Percentiles rank a stretch among this genome's conserved stretches.
Evolutionary conservation across 1,284 basidiomycete genomes (phyloP).

Genomic region (Microbotryomycetes sp.): DNA sequence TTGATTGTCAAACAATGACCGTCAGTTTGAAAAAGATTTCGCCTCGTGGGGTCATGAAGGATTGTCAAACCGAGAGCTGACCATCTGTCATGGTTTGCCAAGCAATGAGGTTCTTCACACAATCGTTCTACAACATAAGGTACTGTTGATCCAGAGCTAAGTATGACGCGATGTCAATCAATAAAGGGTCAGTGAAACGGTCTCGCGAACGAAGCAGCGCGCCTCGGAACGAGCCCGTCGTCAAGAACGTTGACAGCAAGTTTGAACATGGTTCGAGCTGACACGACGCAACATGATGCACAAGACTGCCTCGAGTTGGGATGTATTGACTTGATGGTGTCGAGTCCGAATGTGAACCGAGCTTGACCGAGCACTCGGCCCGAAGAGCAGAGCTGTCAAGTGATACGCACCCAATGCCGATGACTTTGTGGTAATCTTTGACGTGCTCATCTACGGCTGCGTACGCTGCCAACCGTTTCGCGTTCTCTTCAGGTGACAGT

Average conservation of each 20-base stretch:
- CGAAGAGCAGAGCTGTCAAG: not conserved
- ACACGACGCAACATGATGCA: constrained; percentile 1
- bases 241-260: not conserved
- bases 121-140: constrained; percentile 97
- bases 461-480: constrained; percentile 87
- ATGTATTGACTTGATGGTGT: not conserved
- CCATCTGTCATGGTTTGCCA: constrained; percentile 57
- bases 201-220: too few relatives aligned
- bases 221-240: too few relatives aligned
- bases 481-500: constrained; percentile 39
- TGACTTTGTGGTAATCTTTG: constrained; percentile 73
- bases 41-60: not conserved
- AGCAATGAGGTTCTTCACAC: constrained; percentile 62
- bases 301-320: not conserved
- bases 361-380: not conserved
- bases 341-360: not conserved
- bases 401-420: constrained; percentile 75
- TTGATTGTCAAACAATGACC: not conserved
- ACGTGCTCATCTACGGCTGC: constrained; percentile 91
- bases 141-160: constrained; percentile 74
- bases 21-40: not conserved
- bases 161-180: too few relatives aligned
- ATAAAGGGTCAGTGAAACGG: too few relatives aligned
- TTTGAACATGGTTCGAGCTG: not conserved
- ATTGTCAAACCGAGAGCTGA: not conserved